Evolutionary conservation across 108 stramenopile species (phyloP).

Genomic region (Parmales sp.): DNA sequence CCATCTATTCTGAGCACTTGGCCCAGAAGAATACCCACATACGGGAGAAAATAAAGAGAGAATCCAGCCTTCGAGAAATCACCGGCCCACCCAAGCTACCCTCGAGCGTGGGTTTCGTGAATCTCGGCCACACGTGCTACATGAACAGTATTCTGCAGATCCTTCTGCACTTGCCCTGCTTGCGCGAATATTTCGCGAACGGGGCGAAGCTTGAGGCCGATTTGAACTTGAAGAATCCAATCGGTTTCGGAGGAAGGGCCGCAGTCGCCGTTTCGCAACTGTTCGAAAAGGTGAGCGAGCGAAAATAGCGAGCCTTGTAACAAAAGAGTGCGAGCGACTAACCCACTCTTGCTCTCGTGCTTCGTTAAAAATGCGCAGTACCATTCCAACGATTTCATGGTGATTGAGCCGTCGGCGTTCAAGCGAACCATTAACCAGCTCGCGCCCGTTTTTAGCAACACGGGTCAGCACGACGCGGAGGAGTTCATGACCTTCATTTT

Average conservation of each 20-base stretch:
- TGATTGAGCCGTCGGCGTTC: constrained; percentile 21
- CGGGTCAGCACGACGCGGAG: constrained; percentile 48
- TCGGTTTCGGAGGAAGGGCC: constrained; percentile 28
- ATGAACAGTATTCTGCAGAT: constrained; percentile 42
- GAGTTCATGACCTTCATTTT: constrained; percentile 39
- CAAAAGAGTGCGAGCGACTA: no score
- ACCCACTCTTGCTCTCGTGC: no score
- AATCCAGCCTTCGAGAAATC: no score
- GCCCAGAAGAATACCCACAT: no score
- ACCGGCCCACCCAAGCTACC: no score
- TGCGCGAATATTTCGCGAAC: constrained; percentile 36
- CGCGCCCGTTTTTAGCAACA: constrained; percentile 36
- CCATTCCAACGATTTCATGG: constrained; percentile 18
- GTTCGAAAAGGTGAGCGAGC: no score
- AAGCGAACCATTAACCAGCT: constrained; percentile 23
- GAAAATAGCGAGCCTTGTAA: no score
- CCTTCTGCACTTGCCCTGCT: constrained; percentile 24
- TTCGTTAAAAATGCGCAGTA: no score
- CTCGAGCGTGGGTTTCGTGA: constrained; percentile 45
- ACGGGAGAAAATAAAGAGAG: no score
- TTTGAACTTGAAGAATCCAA: constrained; percentile 28
- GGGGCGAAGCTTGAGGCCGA: constrained; percentile 15
- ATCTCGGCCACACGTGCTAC: constrained; percentile 59
- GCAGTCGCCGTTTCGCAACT: constrained; percentile 36
- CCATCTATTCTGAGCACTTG: no score